Evolutionary conservation across 2,329 filamentous ascomycete genomes (phyloP), one percentile per base, ranked within the genome.

Genomic region (Fusarium buharicum): DNA sequence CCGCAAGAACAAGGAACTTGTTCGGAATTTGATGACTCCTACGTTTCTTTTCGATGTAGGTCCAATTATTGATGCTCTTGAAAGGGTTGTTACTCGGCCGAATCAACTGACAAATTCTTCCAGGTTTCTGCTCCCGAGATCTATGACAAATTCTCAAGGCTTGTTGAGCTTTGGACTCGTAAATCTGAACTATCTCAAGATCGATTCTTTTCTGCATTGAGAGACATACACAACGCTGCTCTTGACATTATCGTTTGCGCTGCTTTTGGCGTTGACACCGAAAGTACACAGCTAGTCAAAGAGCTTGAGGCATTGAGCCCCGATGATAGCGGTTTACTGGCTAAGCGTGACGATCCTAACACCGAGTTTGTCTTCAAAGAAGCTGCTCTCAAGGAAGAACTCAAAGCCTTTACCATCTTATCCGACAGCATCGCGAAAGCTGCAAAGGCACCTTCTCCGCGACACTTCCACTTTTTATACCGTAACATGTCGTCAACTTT

Each of bases 1-100:
- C 3, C 52, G 51, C 10, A 65, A 62, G 20, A 65, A 65, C 4
- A 65, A 65, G 16, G 62, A 65, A 4, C 62, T 65, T 27, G 57
- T 65, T 3, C 38, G 59, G 6, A 64, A 65, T 18, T 40, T 65
- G 6, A 65, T 65, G 62, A 62, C 62, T 0, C 62, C 62, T 1
- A 48, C 44, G 0, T 65, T 65, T 24, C 17, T 65, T 4, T 37
- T 36, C 0, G 62, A 65, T 45, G 62, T 65, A 10, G 17, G 48
- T 8, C 8, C 12, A 2, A 13, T 9, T 0, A 2, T 9, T 27
- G 24, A 9, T 9, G 5, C 24, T 9, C 24, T 27, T 9, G 5
- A 27, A 9, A 27, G 24, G 24, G 24, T 9, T 27, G 24, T 27
- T 27, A 6, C 9, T 5, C 5, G 24, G 24, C 6, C 9, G 4